Evolutionary conservation across 768 basidiomycete species (phyloP), one percentile per base, ranked within the genome.

Genomic region (Leucogyrophana mollusca): DNA sequence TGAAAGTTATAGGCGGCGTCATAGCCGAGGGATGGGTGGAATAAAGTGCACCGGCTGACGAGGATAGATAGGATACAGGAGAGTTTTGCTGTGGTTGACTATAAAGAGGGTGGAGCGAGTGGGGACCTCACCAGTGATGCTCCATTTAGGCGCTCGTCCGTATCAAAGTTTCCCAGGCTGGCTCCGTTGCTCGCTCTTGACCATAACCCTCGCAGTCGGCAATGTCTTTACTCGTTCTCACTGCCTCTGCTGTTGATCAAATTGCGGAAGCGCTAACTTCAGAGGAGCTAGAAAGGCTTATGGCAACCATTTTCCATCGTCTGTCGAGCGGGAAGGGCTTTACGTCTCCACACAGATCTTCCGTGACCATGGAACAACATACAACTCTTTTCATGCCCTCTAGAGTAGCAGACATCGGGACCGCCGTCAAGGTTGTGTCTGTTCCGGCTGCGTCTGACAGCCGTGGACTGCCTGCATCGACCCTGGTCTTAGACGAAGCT

Each of bases 371-470:
- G 41, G 56, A 62, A 7, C 70, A 73, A 34, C 81, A 90, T 53
- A 83, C 74, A 1, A 71, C 77, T 0, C 70, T 96, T 2, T 87
- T 92, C 65, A 95, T 95, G 93, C 91, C 93, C 2, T 80, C 88
- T 6, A 77, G 85, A 20, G 70, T 85, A 9, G 60, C 67, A 17
- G 48, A 52, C 21, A 33, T 58, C n/a, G 82, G 82, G 2, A 85
- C 86, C 1, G 69, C 85, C 3, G 72, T 90, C 49, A 94, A 96
- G 65, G 76, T 90, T n/a, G 92, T 90, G 3, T 85, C 82, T 22
- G 74, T 92, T 2, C 92, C 92, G 0, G 69, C 65, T 3, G 53
- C 52, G 1, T 44, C 63, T 1, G 74, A 74, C 36, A 56, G 52
- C 16, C 61, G 69, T 2, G 92, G 93, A 0, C 59, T 95, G 16